Percentiles rank a stretch among this genome's conserved stretches.
These are phyloP conservation scores for Helenozyma rhizophorensis DNA, from an alignment of 805 yeast genomes.

Conservation along the genomic window DNA sequence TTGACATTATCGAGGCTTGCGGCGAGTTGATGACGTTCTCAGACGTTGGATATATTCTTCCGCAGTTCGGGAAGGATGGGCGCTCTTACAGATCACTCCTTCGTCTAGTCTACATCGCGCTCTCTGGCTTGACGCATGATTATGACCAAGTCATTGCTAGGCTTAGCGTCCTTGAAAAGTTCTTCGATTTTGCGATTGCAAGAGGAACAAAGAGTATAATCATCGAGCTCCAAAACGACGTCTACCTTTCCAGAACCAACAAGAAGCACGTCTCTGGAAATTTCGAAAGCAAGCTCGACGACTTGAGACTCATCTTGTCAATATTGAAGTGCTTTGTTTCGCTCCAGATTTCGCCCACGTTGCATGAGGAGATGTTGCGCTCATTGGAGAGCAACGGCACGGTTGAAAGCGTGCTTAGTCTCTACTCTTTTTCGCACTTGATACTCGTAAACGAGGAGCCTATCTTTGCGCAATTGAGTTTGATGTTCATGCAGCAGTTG, in stretches of 20 bases:
- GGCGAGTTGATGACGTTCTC: slow-evolving; percentile 45
- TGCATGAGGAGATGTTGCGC: slow-evolving; percentile 48
- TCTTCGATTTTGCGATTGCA: slow-evolving; percentile 61
- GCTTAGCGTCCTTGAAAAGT: slow-evolving; percentile 49
- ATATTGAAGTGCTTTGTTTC: slow-evolving; percentile 56
- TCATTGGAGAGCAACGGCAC: slow-evolving; percentile 56
- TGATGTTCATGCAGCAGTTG: slow-evolving; percentile 67
- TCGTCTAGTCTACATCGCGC: slow-evolving; percentile 49
- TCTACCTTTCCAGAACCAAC: slow-evolving; percentile 36
- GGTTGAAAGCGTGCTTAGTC: slow-evolving; percentile 54
- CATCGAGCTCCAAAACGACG: slow-evolving; percentile 55
- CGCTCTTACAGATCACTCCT: slow-evolving; percentile 52
- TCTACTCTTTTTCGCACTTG: slow-evolving; percentile 65
- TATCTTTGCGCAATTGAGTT: slow-evolving; percentile 65
- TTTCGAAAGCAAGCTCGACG: slow-evolving; percentile 55
- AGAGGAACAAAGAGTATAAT: slow-evolving; percentile 61
- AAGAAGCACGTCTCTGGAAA: slow-evolving; percentile 28
- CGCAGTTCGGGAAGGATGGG: slow-evolving; percentile 36
- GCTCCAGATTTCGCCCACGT: slow-evolving; percentile 43
- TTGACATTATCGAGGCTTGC: slow-evolving; percentile 40
- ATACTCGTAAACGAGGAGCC: slow-evolving; percentile 59
- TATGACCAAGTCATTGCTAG: slow-evolving; percentile 39
- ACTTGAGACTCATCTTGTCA: slow-evolving; percentile 57
- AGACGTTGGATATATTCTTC: slow-evolving; percentile 44
- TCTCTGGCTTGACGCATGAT: slow-evolving; percentile 41